phyloP scores from a whole-genome alignment of 2,329 filamentous ascomycete species.

The Madurella fahalii region DNA sequence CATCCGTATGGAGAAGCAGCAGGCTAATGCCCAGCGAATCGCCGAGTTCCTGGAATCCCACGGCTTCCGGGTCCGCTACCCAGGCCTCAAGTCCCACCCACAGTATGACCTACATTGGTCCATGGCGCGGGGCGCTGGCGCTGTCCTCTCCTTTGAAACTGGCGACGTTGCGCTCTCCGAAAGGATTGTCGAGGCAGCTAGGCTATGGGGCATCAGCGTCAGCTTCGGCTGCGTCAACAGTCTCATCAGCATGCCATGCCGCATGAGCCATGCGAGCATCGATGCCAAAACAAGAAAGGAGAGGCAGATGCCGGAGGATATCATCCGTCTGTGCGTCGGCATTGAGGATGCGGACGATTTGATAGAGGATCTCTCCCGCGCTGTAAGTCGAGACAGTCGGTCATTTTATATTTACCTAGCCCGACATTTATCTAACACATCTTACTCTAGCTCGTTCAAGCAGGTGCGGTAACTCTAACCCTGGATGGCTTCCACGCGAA shows the following conservation, averaged over 20 bases:
- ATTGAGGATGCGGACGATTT: constrained; percentile 92
- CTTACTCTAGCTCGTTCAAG: constrained; percentile 73
- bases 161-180: constrained; percentile 80
- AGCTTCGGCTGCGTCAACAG: constrained; percentile 98
- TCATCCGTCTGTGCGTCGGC: constrained; percentile 91
- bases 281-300: constrained; percentile 89
- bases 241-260: constrained; percentile 98
- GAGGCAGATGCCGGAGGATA: constrained; percentile 90
- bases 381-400: constrained; percentile 57
- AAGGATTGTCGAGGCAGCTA: constrained; percentile 88
- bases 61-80: constrained; percentile 93
- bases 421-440: background rate
- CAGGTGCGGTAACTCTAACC: constrained; percentile 84
- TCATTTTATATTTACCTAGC: background rate
- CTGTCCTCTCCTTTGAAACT: constrained; percentile 93
- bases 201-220: constrained; percentile 91
- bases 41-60: constrained; percentile 86
- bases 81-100: constrained; percentile 87
- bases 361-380: constrained; percentile 86
- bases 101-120: constrained; percentile 96
- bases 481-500: constrained; percentile 74
- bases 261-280: constrained; percentile 98
- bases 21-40: constrained; percentile 84
- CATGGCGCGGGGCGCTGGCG: constrained; percentile 89
- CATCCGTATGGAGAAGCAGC: constrained; percentile 98